A percentile compares a stretch with the other conserved stretches of the same genome.
Conservation (phyloP, 2,329 filamentous ascomycete species). For the Pseudocercospora ulei region DNA sequence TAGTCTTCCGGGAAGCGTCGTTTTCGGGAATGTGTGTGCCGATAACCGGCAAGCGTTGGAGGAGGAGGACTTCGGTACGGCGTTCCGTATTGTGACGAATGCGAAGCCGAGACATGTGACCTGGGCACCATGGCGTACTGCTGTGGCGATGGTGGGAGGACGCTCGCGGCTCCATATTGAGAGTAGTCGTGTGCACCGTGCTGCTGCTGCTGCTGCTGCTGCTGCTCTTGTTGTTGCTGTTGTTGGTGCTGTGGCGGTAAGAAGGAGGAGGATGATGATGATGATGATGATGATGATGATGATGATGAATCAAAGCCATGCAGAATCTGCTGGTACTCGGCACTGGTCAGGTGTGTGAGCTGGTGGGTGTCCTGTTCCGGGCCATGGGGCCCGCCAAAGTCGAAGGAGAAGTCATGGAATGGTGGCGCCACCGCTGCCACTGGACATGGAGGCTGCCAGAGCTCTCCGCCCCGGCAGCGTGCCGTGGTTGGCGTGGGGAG, state of each 20-base stretch:
- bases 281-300: too few relatives aligned
- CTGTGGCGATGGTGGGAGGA: slow-evolving; percentile 29
- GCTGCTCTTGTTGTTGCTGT: slow-evolving; percentile 13
- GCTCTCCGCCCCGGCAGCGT: slow-evolving; percentile 43
- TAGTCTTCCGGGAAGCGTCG: slow-evolving; percentile 39
- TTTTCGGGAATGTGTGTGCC: slow-evolving; percentile 34
- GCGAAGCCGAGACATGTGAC: slow-evolving; percentile 20
- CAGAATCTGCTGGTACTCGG: slow-evolving; percentile 28
- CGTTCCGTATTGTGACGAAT: slow-evolving; percentile 28
- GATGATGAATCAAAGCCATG: slow-evolving; percentile 15
- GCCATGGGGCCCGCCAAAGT: slow-evolving; percentile 37
- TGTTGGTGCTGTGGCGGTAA: slow-evolving; percentile 11
- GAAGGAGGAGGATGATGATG: slow-evolving; percentile 15
- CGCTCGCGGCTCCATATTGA: slow-evolving; percentile 27
- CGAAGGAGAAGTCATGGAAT: slow-evolving; percentile 41
- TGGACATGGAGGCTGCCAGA: slow-evolving; percentile 46
- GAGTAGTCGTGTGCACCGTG: slow-evolving; percentile 22
- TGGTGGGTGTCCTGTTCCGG: slow-evolving; percentile 33
- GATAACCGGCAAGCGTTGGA: slow-evolving; percentile 30
- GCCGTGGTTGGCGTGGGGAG: slow-evolving; percentile 36
- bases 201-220: slow-evolving; percentile 17
- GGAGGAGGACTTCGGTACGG: slow-evolving; percentile 29
- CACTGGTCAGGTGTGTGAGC: slow-evolving; percentile 21
- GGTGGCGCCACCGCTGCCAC: slow-evolving; percentile 44
- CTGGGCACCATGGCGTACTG: too few relatives aligned